These are phyloP conservation scores for Harringtonia lauricola DNA, from an alignment of 2,329 filamentous ascomycete species.

Conservation along the genomic window DNA sequence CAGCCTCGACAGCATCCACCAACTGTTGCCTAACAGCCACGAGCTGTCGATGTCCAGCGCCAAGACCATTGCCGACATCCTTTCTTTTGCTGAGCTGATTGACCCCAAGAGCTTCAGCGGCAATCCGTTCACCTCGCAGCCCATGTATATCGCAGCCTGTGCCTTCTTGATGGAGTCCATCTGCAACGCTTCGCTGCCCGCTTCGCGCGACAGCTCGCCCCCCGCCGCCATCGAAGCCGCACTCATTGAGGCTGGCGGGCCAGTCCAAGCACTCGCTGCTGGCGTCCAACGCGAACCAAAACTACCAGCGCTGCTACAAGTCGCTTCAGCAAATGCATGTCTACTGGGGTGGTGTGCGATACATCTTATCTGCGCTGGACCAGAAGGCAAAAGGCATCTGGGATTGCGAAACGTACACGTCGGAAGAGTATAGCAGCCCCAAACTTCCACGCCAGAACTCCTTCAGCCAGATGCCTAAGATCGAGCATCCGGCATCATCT, in stretches of 20 bases:
- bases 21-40: conserved; percentile 68
- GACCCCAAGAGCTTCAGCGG: conserved; percentile 78
- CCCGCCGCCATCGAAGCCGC: conserved; percentile 13
- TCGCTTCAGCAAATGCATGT: conserved; percentile 69
- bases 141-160: conserved; percentile 84
- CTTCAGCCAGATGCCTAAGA: conserved; percentile 29
- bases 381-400: conserved; percentile 81
- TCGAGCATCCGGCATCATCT: conserved; percentile 37
- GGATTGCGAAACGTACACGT: conserved; percentile 57
- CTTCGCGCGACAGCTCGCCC: conserved; percentile 49
- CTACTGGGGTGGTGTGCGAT: conserved; percentile 80
- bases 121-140: conserved; percentile 82
- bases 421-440: conserved; percentile 68
- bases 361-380: conserved; percentile 76
- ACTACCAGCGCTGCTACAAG: conserved; percentile 80
- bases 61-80: conserved; percentile 82
- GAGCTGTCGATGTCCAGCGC: conserved; percentile 79
- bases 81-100: conserved; percentile 76
- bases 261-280: conserved; percentile 60
- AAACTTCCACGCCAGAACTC: conserved; percentile 39
- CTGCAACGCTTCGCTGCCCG: conserved; percentile 54
- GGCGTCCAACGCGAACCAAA: conserved; percentile 72
- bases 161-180: conserved; percentile 79
- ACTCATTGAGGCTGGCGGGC: too few relatives aligned
- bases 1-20: conserved; percentile 46